phyloP scores from a whole-genome alignment of 2,329 filamentous ascomycete species.

The Dactylella cylindrospora region DNA sequence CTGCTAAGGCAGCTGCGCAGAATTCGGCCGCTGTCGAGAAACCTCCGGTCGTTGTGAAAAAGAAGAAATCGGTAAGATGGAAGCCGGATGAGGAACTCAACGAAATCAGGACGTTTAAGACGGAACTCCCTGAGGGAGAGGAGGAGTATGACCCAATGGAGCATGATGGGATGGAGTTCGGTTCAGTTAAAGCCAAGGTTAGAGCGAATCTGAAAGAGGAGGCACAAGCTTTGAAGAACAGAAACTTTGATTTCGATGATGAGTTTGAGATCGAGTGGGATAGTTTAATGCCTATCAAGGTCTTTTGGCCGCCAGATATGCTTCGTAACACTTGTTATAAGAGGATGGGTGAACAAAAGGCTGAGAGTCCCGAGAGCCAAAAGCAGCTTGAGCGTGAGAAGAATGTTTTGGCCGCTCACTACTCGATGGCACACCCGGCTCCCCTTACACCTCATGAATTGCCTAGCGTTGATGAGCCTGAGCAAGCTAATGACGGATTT shows the following conservation, averaged over 20 bases:
- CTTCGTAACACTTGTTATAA: conserved; percentile 26
- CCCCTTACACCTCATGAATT: conserved; percentile 26
- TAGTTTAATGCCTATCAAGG: conserved; percentile 6
- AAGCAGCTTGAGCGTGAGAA: conserved; percentile 34
- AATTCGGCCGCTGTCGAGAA: conserved; percentile 23
- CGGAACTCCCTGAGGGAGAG: conserved; percentile 39
- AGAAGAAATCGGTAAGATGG: conserved; percentile 43
- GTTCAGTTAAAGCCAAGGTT: conserved; percentile 32
- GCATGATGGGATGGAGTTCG: conserved; percentile 34
- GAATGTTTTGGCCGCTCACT: conserved; percentile 39
- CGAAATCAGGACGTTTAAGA: conserved; percentile 36
- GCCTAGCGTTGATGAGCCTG: conserved; percentile 25
- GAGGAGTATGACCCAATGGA: conserved; percentile 39
- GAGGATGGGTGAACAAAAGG: conserved; percentile 28
- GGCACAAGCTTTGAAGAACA: conserved; percentile 28
- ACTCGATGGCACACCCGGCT: conserved; percentile 31
- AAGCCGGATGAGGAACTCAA: conserved; percentile 32
- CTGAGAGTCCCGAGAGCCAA: conserved; percentile 28
- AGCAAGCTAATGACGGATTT: not conserved
- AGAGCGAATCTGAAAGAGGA: conserved; percentile 40
- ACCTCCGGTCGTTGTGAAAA: conserved; percentile 29
- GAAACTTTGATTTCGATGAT: conserved; percentile 33
- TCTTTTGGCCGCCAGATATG: conserved; percentile 19
- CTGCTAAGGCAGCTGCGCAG: conserved; percentile 35
- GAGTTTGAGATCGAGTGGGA: conserved; percentile 44